Conservation (phyloP, 1,284 basidiomycete species). For the Farysia itapuensis region DNA sequence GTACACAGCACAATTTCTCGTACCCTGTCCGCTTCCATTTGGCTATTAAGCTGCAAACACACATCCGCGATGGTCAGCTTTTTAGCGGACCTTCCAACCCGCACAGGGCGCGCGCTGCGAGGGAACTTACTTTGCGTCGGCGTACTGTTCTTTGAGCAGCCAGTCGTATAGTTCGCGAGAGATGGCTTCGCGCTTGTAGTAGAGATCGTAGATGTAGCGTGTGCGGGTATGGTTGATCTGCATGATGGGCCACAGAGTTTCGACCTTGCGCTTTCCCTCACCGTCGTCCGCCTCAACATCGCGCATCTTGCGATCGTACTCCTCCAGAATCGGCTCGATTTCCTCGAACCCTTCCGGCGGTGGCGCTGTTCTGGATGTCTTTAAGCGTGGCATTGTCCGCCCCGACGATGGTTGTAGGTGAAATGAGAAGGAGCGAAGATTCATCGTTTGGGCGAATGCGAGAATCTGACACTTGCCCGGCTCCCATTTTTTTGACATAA, state of each 20-base stretch:
- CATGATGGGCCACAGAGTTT: conserved; percentile 99
- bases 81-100: background rate
- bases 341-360: conserved; percentile 98
- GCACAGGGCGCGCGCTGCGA: background rate
- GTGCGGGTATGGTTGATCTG: conserved; percentile 86
- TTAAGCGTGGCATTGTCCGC: conserved; percentile 99
- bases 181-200: conserved; percentile 97
- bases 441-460: too few relatives aligned
- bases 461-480: too few relatives aligned
- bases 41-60: conserved; percentile 76
- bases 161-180: conserved; percentile 94
- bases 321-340: conserved; percentile 67
- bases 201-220: conserved; percentile 94
- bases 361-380: conserved; percentile 87
- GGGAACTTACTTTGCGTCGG: conserved; percentile 82
- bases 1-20: conserved; percentile 94
- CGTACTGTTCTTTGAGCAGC: conserved; percentile 95
- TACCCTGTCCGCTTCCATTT: conserved; percentile 99
- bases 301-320: conserved; percentile 58
- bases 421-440: too few relatives aligned
- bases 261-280: conserved; percentile 95
- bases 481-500: too few relatives aligned
- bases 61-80: too few relatives aligned
- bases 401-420: too few relatives aligned
- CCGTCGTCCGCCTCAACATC: conserved; percentile 84